A percentile compares a stretch with the other conserved stretches of the same genome.
phyloP scores from a whole-genome alignment of 202 grass and related monocot genomes.

The Setaria italica region DNA sequence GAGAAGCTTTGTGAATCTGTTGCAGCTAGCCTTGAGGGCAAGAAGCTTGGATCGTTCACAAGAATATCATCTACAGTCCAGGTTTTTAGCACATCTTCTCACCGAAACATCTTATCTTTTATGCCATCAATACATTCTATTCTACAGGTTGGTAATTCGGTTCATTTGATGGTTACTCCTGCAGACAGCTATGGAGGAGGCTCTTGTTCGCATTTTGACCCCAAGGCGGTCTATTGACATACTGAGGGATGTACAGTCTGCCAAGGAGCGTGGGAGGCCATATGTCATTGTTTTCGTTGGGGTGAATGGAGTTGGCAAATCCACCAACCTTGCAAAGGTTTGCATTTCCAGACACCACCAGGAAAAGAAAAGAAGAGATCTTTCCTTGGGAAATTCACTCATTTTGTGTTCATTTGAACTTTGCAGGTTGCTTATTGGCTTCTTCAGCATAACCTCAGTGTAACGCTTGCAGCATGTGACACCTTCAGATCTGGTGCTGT shows the following conservation, averaged over 20 bases:
- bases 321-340: constrained; percentile 94
- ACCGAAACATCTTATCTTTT: constrained; percentile 11
- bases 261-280: constrained; percentile 89
- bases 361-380: background rate
- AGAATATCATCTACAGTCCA: constrained; percentile 93
- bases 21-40: constrained; percentile 87
- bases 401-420: constrained; percentile 1
- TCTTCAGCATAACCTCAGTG: constrained; percentile 90
- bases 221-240: constrained; percentile 93
- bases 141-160: background rate
- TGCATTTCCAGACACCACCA: constrained; percentile 21
- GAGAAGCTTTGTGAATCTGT: constrained; percentile 97
- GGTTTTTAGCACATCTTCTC: constrained; percentile 46
- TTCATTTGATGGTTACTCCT: constrained; percentile 39
- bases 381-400: background rate
- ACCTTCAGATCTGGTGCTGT: constrained; percentile 98
- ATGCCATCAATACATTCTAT: constrained; percentile 1
- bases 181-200: constrained; percentile 93
- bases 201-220: constrained; percentile 85
- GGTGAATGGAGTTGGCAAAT: constrained; percentile 96
- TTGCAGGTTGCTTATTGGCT: constrained; percentile 93
- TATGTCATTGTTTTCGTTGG: constrained; percentile 93
- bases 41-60: constrained; percentile 88
- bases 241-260: constrained; percentile 84
- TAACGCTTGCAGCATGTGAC: constrained; percentile 84